Evolutionary conservation across 1,139 yeast genomes (phyloP).

Genomic region (Pichia sp.): DNA sequence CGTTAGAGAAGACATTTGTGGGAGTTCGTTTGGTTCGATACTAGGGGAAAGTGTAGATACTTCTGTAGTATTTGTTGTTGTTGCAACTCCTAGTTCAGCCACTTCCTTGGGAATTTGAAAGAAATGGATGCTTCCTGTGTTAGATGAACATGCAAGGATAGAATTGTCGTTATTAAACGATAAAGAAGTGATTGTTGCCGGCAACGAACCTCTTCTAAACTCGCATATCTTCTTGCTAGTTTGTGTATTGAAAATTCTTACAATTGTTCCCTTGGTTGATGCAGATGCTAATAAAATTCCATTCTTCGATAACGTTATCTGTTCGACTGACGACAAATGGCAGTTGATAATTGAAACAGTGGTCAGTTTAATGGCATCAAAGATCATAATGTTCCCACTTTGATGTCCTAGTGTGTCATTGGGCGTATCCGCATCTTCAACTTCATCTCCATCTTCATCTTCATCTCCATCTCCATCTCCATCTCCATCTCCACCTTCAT

Average conservation of each 20-base stretch:
- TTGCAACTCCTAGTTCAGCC: conserved; percentile 4
- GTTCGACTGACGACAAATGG: conserved; percentile 48
- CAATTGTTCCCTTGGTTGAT: conserved; percentile 65
- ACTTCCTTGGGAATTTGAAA: conserved; percentile 38
- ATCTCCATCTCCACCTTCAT: not conserved
- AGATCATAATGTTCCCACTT: conserved; percentile 37
- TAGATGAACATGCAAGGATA: conserved; percentile 60
- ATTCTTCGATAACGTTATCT: conserved; percentile 44
- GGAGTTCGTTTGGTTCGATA: not conserved
- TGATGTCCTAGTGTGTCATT: not conserved
- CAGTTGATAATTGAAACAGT: conserved; percentile 57
- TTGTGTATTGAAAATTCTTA: conserved; percentile 44
- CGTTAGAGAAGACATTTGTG: not conserved
- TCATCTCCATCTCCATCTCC: not conserved
- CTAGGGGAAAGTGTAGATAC: not conserved
- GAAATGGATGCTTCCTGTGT: conserved; percentile 63
- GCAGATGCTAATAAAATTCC: conserved; percentile 60
- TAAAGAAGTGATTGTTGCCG: conserved; percentile 49
- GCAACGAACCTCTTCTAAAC: conserved; percentile 65
- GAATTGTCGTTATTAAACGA: conserved; percentile 46
- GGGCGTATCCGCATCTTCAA: not conserved
- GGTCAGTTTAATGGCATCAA: conserved; percentile 51
- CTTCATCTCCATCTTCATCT: not conserved
- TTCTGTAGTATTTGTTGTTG: conserved; percentile 1
- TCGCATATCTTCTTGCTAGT: conserved; percentile 39